Evolutionary conservation across 1,284 basidiomycete species (phyloP).

Genomic region (Athelia psychrophila): DNA sequence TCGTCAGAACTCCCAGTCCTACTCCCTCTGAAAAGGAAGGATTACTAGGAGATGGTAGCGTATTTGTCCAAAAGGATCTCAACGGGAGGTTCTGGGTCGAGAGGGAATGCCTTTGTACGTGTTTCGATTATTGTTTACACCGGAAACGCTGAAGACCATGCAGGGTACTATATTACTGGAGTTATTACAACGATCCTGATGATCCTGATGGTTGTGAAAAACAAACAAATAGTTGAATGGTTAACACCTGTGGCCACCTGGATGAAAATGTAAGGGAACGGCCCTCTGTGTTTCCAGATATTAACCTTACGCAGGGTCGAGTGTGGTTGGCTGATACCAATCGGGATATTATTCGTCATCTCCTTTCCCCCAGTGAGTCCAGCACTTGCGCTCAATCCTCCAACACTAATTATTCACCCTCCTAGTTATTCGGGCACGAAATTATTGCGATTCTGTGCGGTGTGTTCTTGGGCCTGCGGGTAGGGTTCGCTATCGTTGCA

Average conservation of each 20-base stretch:
- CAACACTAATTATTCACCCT: neutral
- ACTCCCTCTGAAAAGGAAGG: conserved; percentile 35
- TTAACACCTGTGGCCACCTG: conserved; percentile 52
- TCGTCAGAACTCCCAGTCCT: conserved; percentile 31
- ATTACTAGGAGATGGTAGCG: conserved; percentile 32
- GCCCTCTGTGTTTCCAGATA: conserved; percentile 12
- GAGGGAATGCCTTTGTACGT: conserved; percentile 48
- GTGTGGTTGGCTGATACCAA: conserved; percentile 49
- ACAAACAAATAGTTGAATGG: conserved; percentile 55
- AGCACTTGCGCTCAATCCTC: conserved; percentile 29
- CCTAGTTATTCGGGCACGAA: conserved; percentile 69
- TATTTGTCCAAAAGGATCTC: conserved; percentile 39
- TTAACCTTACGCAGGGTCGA: conserved; percentile 12
- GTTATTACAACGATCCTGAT: conserved; percentile 33
- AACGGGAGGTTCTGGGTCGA: conserved; percentile 48
- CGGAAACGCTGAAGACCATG: neutral
- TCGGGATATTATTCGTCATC: conserved; percentile 37
- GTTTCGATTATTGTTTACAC: neutral
- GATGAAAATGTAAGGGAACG: conserved; percentile 40
- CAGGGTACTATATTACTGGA: conserved; percentile 34
- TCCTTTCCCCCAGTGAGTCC: conserved; percentile 28
- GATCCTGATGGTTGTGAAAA: conserved; percentile 53
- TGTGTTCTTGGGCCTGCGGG: conserved; percentile 71
- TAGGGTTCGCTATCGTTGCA: conserved; percentile 65
- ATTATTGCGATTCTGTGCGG: conserved; percentile 74